Evolutionary conservation across 352 stramenopile genomes (phyloP), one percentile per base, ranked within the genome.

Genomic region (Globisporangium carolinianum): DNA sequence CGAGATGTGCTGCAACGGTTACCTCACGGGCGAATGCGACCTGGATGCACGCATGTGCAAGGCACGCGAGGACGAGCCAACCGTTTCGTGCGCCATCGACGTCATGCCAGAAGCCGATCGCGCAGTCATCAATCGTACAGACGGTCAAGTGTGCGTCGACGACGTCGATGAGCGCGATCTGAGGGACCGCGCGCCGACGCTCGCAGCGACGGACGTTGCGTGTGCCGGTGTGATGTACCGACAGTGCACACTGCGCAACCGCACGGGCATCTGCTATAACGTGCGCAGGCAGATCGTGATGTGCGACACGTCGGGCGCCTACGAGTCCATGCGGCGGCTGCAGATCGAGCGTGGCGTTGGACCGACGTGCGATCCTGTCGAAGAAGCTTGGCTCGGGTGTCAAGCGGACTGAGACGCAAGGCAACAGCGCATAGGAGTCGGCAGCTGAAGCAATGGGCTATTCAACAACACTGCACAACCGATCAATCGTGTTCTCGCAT

Each of bases 221-320:
- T 75, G 71, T 32, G 57, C 47, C 2, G 71, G 71, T 1, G 49
- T 72, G 5, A 47, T 60, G 24, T 79, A 68, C 36, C 73, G 72
- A 6, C 12, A 69, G 9, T 79, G 71, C 46, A 53, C 39, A 37
- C 42, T 70, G 9, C 41, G 58, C 9, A 62, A 59, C 5, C 9
- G n/a, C 3, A 57, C 66, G 38, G 71, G 71, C 5, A 79, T 79
- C 0, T 76, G 71, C 60, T 73, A 59, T 61, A 79, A 75, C 18
- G 66, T 47, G 5, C 58, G 61, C 0, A 71, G 75, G 66, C 64
- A 72, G 53, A 66, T 79, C 7, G 55, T 75, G 43, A 64, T 61
- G 14, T 79, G 68, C 37, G 63, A 68, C 5, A 63, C 45, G 0
- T 53, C 60, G 0, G 7, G 62, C 1, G 36, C 39, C 12, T 73